Percentiles rank a stretch among this genome's conserved stretches.
These are phyloP conservation scores for Kurtzmaniella quercitrusa DNA, from an alignment of 1,139 yeast species.

Conservation along the genomic window DNA sequence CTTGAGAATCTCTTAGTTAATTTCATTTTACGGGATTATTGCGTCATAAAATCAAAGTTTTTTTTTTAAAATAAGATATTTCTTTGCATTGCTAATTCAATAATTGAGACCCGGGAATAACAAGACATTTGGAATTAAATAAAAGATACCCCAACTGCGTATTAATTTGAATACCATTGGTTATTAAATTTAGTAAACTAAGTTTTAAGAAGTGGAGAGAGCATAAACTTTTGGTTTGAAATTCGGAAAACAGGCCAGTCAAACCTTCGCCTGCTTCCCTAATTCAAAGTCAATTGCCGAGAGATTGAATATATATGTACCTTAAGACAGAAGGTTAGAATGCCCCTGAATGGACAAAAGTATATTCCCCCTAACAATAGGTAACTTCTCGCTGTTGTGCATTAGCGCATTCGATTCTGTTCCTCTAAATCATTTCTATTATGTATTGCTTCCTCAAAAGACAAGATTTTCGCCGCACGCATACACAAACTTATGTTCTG, in stretches of 20 bases:
- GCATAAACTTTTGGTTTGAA: no score
- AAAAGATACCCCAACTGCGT: not conserved
- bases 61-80: not conserved
- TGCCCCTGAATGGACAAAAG: not conserved
- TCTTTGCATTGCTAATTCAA: not conserved
- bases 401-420: not conserved
- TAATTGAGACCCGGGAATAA: not conserved
- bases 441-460: not conserved
- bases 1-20: not conserved
- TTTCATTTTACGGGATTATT: not conserved
- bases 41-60: not conserved
- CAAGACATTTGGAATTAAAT: not conserved
- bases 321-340: not conserved
- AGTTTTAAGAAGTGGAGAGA: no score
- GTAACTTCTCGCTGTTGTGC: not conserved
- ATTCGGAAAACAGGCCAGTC: not conserved
- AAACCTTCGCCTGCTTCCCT: not conserved
- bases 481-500: not conserved
- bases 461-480: slow-evolving; percentile 1
- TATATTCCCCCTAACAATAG: not conserved
- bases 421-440: not conserved
- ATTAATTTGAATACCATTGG: not conserved
- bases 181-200: not conserved
- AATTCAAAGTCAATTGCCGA: not conserved
- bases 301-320: not conserved